phyloP scores from a whole-genome alignment of 2,329 filamentous ascomycete genomes.

The Phyllosticta paracitricarpa region DNA sequence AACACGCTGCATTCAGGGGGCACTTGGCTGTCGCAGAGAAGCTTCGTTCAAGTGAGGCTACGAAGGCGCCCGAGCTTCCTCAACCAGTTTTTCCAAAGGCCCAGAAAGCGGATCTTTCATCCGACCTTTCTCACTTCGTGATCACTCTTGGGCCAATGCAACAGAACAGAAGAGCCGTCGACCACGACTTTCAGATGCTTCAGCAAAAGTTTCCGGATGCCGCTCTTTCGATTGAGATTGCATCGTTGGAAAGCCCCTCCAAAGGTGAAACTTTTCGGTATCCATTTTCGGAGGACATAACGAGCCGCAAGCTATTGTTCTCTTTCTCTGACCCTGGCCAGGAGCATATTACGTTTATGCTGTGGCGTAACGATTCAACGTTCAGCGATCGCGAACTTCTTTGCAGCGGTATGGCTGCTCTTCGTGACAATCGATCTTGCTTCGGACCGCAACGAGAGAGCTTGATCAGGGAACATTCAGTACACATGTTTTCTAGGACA shows the following conservation, averaged over 20 bases:
- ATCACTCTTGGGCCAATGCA: not conserved
- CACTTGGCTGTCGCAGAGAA: conserved; percentile 71
- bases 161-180: not conserved
- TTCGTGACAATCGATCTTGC: conserved; percentile 75
- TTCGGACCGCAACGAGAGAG: conserved; percentile 82
- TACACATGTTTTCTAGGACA: conserved; percentile 77
- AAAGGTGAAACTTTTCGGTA: not conserved
- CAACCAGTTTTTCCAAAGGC: conserved; percentile 26
- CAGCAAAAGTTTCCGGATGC: not conserved
- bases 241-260: not conserved
- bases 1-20: conserved; percentile 83
- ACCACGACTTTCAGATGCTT: not conserved
- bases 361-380: conserved; percentile 89
- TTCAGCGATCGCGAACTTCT: conserved; percentile 52
- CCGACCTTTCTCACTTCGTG: conserved; percentile 22
- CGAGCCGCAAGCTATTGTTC: not conserved
- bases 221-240: not conserved
- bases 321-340: not conserved
- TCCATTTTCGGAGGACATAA: not conserved
- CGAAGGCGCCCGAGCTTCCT: no score
- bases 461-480: conserved; percentile 81
- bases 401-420: conserved; percentile 76
- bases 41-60: conserved; percentile 36
- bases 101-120: conserved; percentile 38
- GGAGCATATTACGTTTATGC: conserved; percentile 48